Evolutionary conservation across 2,329 filamentous ascomycete species (phyloP).

Genomic region (Cladophialophora exuberans): DNA sequence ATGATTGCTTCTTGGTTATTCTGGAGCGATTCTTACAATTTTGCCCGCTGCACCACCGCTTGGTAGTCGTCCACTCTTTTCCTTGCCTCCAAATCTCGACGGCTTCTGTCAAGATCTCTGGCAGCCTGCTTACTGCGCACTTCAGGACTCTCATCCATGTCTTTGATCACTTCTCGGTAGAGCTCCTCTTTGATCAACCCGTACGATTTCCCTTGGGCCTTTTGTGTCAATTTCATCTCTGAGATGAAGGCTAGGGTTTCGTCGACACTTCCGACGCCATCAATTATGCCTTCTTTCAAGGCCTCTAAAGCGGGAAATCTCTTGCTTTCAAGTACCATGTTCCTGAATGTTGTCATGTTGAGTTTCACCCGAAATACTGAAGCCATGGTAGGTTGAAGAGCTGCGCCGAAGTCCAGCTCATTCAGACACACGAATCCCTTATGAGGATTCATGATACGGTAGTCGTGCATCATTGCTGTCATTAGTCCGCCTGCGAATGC

Average conservation of each 20-base stretch:
- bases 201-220: conserved; percentile 69
- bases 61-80: conserved; percentile 58
- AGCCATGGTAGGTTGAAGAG: conserved; percentile 74
- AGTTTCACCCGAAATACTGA: conserved; percentile 74
- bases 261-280: conserved; percentile 66
- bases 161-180: conserved; percentile 66
- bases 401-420: conserved; percentile 77
- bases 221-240: conserved; percentile 62
- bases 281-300: conserved; percentile 68
- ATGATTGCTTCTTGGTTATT: too few species aligned
- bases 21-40: conserved; percentile 40
- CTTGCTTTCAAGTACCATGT: conserved; percentile 72
- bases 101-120: conserved; percentile 49
- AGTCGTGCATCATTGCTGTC: conserved; percentile 80
- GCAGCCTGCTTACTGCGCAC: conserved; percentile 50
- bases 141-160: conserved; percentile 52
- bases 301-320: conserved; percentile 68
- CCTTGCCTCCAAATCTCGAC: conserved; percentile 47
- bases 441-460: conserved; percentile 72
- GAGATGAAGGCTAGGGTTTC: conserved; percentile 64
- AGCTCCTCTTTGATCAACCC: conserved; percentile 74
- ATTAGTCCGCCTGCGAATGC: conserved; percentile 82
- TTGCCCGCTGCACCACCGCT: conserved; percentile 46
- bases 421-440: conserved; percentile 79
- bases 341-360: conserved; percentile 58